Percentiles rank a stretch among this genome's conserved stretches.
phyloP scores from a whole-genome alignment of 2,329 filamentous ascomycete species.

The Aspergillus tamarii region DNA sequence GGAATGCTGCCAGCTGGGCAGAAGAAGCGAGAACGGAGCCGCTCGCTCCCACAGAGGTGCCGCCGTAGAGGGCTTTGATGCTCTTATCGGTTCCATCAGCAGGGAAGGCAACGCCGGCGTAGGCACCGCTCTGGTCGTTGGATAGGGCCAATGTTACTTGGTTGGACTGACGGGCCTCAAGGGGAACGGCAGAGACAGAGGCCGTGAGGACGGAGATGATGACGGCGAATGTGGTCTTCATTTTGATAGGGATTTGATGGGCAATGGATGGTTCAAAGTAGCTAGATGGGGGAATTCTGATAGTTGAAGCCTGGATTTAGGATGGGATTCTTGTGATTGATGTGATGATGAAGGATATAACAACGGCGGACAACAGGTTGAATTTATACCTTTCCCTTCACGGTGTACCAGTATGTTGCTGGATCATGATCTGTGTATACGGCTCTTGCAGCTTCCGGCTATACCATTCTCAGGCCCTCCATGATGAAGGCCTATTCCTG shows the following conservation, averaged over 20 bases:
- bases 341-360: neutral
- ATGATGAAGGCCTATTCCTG: neutral
- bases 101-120: slow-evolving; percentile 24
- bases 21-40: slow-evolving; percentile 28
- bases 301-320: neutral
- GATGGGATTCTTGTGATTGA: neutral
- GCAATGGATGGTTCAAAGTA: neutral
- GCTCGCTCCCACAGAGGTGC: slow-evolving; percentile 23
- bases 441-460: neutral
- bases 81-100: slow-evolving; percentile 24
- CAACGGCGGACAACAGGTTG: neutral
- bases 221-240: slow-evolving; percentile 25
- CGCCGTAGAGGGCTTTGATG: slow-evolving; percentile 25
- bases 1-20: slow-evolving; percentile 26
- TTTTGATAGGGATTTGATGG: slow-evolving; percentile 15
- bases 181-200: slow-evolving; percentile 20
- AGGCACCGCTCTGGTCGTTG: slow-evolving; percentile 30
- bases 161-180: slow-evolving; percentile 11
- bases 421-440: neutral
- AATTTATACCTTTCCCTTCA: neutral
- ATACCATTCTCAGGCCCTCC: neutral
- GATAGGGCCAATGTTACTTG: slow-evolving; percentile 28
- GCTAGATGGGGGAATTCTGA: neutral
- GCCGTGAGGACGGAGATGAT: slow-evolving; percentile 23
- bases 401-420: neutral